These are phyloP conservation scores for Smittium culicis DNA, from an alignment of 371 early-diverging fungal species.

Conservation along the genomic window DNA sequence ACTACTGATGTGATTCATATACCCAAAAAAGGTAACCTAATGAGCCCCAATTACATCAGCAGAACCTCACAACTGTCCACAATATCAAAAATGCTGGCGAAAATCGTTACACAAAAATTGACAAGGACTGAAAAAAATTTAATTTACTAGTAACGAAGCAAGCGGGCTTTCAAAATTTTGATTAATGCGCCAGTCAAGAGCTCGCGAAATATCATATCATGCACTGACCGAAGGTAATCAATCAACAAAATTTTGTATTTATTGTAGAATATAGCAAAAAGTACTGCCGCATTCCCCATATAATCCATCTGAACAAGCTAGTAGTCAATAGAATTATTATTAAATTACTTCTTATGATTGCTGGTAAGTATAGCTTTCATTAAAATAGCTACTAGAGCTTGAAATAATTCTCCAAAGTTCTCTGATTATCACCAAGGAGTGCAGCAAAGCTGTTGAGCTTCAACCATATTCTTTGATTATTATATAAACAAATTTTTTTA, in stretches of 20 bases:
- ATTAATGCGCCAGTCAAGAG: not conserved
- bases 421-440: not conserved
- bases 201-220: not conserved
- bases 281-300: not conserved
- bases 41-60: not conserved
- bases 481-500: constrained; percentile 7
- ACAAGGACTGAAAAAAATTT: constrained; percentile 2
- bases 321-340: not conserved
- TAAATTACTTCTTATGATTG: not conserved
- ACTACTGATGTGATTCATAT: not conserved
- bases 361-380: not conserved
- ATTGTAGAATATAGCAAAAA: not conserved
- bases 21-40: constrained; percentile 3
- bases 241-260: not conserved
- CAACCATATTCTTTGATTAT: not conserved
- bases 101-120: not conserved
- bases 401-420: not conserved
- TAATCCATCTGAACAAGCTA: not conserved
- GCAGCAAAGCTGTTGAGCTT: not conserved
- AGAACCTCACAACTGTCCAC: not conserved
- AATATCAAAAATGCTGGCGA: not conserved
- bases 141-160: constrained; percentile 2
- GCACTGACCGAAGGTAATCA: not conserved
- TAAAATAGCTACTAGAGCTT: not conserved
- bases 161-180: constrained; percentile 1